Evolutionary conservation across 2,329 filamentous ascomycete species (phyloP).

Genomic region (Penicillium sclerotiorum): DNA sequence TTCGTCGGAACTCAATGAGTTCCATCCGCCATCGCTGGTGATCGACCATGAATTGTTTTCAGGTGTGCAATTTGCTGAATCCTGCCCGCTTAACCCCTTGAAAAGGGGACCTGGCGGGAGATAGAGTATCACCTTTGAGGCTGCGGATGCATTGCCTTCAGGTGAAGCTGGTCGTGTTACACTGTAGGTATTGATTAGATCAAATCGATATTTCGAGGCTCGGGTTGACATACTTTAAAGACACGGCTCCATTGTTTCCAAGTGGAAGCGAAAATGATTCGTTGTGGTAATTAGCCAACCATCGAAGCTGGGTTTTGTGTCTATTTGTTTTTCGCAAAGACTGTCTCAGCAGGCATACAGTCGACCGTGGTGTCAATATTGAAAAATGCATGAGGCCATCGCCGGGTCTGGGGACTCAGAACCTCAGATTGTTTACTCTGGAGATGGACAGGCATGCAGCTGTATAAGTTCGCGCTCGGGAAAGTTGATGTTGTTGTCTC

Average conservation of each 20-base stretch:
- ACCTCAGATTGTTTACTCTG: too few relatives aligned
- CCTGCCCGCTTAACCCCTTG: not conserved
- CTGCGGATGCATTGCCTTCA: not conserved
- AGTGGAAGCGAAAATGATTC: constrained; percentile 29
- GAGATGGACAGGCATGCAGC: too few relatives aligned
- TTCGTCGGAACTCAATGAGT: too few relatives aligned
- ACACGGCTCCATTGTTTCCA: constrained; percentile 33
- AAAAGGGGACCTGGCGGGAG: constrained; percentile 42
- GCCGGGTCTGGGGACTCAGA: too few relatives aligned
- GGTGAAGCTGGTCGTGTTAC: constrained; percentile 21
- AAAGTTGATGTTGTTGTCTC: too few relatives aligned
- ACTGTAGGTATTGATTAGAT: constrained; percentile 9
- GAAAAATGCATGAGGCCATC: too few relatives aligned
- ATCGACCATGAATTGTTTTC: not conserved
- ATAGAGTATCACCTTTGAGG: constrained; percentile 38
- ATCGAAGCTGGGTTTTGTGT: not conserved
- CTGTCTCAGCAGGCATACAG: not conserved
- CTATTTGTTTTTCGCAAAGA: not conserved
- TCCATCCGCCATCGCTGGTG: not conserved
- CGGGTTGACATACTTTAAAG: constrained; percentile 24
- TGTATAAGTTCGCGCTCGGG: too few relatives aligned
- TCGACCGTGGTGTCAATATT: too few relatives aligned
- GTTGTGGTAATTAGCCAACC: constrained; percentile 19
- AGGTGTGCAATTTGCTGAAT: too few relatives aligned
- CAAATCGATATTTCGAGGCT: not conserved